phyloP scores from a whole-genome alignment of 2,329 filamentous ascomycete genomes.

The Diaporthe nobilis region DNA sequence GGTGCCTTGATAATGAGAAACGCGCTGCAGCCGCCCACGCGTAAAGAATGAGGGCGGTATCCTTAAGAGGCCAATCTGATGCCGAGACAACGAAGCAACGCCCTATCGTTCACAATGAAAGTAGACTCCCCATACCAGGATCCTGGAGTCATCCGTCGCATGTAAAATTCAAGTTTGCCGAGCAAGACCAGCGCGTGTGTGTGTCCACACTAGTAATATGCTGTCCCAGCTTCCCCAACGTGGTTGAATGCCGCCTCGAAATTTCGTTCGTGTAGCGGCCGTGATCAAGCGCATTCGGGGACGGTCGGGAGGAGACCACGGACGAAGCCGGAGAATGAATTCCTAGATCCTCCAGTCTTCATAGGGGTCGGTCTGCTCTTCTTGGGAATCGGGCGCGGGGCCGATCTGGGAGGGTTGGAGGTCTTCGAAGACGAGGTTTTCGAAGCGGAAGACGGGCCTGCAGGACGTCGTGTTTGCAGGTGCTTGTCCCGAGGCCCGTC shows the following conservation, averaged over 20 bases:
- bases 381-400: constrained; percentile 41
- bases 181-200: constrained; percentile 30
- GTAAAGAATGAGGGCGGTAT: constrained; percentile 34
- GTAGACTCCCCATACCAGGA: constrained; percentile 30
- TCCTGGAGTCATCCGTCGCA: constrained; percentile 36
- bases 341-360: constrained; percentile 55
- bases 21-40: constrained; percentile 32
- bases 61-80: constrained; percentile 37
- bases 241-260: constrained; percentile 30
- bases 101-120: constrained; percentile 37
- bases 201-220: constrained; percentile 20
- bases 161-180: constrained; percentile 29
- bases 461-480: constrained; percentile 66
- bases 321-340: constrained; percentile 53
- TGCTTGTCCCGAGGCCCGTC: constrained; percentile 75
- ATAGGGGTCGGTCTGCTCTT: constrained; percentile 45
- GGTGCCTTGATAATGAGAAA: constrained; percentile 17
- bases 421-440: constrained; percentile 53
- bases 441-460: constrained; percentile 72
- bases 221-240: constrained; percentile 18
- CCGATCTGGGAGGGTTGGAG: constrained; percentile 49
- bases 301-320: constrained; percentile 55
- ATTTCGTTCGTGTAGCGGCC: constrained; percentile 40
- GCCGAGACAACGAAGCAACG: constrained; percentile 37
- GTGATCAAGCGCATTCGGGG: constrained; percentile 50